Base-by-base conservation (phyloP, 1,284 basidiomycete genomes). In the Apiotrichum domesticum region DNA sequence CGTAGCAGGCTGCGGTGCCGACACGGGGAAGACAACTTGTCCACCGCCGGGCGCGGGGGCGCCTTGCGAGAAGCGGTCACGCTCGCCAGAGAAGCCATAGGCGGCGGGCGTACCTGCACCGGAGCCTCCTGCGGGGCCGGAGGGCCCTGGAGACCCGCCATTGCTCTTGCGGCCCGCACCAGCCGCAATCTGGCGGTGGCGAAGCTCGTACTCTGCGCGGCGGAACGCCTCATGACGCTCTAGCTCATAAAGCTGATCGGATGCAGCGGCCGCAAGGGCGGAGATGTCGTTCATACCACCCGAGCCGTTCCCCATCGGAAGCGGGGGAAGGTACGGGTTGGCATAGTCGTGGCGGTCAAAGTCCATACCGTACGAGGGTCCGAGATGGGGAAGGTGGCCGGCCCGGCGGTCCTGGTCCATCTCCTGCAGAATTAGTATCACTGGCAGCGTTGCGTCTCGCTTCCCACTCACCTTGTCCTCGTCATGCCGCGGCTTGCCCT, bases 221-320 rank as follows among this genome's bases (percentile, higher is more conserved):
- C 91, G 82, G 46, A 86, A 74, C 1, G 89, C 87, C 72, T 94
- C 90, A 63, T 86, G 82, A 41, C 85, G 85, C 74, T 94, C 91
- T n/a, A 94, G 82, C 63, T 85, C 84, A 67, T 87, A 86, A 0
- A 94, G 82, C 73, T 93, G 88, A 56, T 90, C 88, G 74, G 91
- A 87, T 2, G 90, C 90, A 41, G 90, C 82, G 21, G 82, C 85
- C 9, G 88, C 90, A 33, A 93, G 78, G 0, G 89, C 83, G 1
- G 87, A 76, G 57, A 78, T 78, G 60, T 78, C 76, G 64, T 74
- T 75, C 67, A 77, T 75, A 35, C 64, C 62, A 50, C 63, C 64
- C 4, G 51, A 43, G 15, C 61, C 57, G 39, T 57, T 57, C 47
- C 48, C 63, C 61, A 69, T 66, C 5, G 62, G 62, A n/a, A 74